phyloP scores from a whole-genome alignment of 108 stramenopile species.

The Stephanodiscus minutulus region DNA sequence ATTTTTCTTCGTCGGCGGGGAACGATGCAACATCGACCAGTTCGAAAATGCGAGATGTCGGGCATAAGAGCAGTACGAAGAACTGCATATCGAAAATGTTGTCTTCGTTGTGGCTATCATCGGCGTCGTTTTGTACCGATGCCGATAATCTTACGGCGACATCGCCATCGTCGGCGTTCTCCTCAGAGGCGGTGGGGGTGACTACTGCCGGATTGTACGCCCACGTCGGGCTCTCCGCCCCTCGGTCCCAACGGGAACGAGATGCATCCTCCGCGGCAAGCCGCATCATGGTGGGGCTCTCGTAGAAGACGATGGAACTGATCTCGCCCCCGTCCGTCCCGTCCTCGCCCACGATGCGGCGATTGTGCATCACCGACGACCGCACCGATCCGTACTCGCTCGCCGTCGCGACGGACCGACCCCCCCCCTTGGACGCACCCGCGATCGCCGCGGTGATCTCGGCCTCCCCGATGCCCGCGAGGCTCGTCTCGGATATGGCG shows the following conservation, averaged over 20 bases:
- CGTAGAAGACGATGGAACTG: constrained; percentile 6
- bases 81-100: constrained; percentile 18
- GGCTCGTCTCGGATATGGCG: constrained; percentile 7
- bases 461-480: constrained; percentile 5
- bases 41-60: constrained; percentile 44
- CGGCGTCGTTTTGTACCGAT: not conserved
- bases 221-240: not conserved
- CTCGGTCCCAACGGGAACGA: not conserved
- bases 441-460: not conserved
- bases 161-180: not conserved
- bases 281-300: not conserved
- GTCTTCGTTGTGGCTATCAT: not conserved
- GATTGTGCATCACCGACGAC: not conserved
- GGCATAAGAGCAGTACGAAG: constrained; percentile 42
- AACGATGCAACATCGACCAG: constrained; percentile 34
- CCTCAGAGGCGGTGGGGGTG: not conserved
- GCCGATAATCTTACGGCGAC: not conserved
- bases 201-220: not conserved
- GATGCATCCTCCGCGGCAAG: not conserved
- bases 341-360: not conserved
- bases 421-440: not conserved
- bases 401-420: not conserved
- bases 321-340: not conserved
- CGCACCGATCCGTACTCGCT: not conserved
- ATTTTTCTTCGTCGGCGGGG: not conserved